Percentiles rank a stretch among this genome's conserved stretches.
These are phyloP conservation scores for Akebia trifoliata DNA, from an alignment of 164 flowering plant genomes.

Conservation along the genomic window DNA sequence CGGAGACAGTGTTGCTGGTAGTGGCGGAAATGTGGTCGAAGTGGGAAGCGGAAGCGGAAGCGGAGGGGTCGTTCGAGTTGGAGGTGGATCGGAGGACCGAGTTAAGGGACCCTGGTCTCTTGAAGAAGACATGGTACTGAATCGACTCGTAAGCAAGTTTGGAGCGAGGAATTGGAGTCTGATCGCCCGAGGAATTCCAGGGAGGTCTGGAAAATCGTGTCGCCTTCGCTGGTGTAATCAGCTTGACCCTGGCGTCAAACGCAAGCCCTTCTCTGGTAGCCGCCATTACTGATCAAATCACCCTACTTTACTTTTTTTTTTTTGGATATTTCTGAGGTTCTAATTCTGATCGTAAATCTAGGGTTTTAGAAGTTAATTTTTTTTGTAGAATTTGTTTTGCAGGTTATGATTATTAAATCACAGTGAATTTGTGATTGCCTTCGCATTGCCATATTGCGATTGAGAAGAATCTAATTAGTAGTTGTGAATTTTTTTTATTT, in stretches of 20 bases:
- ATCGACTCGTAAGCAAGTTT: slow-evolving; percentile 53
- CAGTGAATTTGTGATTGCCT: too few species aligned
- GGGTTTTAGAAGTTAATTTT: slow-evolving; percentile 2
- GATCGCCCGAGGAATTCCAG: slow-evolving; percentile 77
- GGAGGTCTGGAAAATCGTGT: slow-evolving; percentile 86
- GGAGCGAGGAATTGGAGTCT: slow-evolving; percentile 88
- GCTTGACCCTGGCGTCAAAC: slow-evolving; percentile 69
- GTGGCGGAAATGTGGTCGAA: too few species aligned
- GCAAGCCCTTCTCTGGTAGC: slow-evolving; percentile 73
- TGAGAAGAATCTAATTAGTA: too few species aligned
- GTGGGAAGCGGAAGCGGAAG: slow-evolving; percentile 11
- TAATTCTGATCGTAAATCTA: too few species aligned
- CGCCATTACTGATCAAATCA: too few species aligned
- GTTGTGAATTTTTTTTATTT: too few species aligned
- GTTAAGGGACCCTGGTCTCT: slow-evolving; percentile 77
- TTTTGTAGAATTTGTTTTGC: too few species aligned
- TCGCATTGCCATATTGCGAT: too few species aligned
- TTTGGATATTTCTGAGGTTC: too few species aligned
- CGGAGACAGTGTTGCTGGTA: background rate
- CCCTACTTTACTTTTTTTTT: background rate
- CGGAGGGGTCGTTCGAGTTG: too few species aligned
- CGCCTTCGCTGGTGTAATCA: slow-evolving; percentile 95
- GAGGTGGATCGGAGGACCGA: slow-evolving; percentile 26
- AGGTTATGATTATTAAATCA: too few species aligned
- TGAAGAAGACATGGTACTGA: slow-evolving; percentile 58